Base-by-base conservation (phyloP, 306 rosid genomes). In the Trifolium repens region DNA sequence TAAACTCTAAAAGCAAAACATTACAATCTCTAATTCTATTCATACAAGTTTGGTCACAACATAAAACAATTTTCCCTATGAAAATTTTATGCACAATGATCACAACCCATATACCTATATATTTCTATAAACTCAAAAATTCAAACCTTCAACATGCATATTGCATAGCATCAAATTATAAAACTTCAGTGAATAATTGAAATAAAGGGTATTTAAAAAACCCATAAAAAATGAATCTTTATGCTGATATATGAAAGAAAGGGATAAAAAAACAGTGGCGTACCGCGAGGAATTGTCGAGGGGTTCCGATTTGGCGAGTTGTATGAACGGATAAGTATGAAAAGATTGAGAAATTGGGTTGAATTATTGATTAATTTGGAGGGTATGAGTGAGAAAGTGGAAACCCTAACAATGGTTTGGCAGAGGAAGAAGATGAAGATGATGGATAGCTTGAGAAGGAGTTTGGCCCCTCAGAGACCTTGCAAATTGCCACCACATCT, bases 401-500 rank as follows among this genome's bases (percentile, higher is more conserved):
- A 78, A 71, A 71, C 72, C 82, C 82, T 78, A 71, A 52, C 3
- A 15, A 34, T 4, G 62, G 9, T 68, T n/a, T 16, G 67, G 42
- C 7, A 35, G 40, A 34, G 7, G 52, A 57, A 34, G 69, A 77
- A 30, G 61, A 76, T 0, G 75, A 76, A 19, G 66, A 64, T 1
- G 67, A 57, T 68, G 34, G 53, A 77, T 27, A 32, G 69, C 52
- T 46, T 46, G 17, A 55, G 49, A 55, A 32, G 50, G 62, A 58
- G 53, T 17, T 34, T 43, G 80, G 43, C 44, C 10, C 12, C 69
- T 30, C 40, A 67, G 46, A 17, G 59, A 58, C 69, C 42, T 46
- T 66, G 16, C 16, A 57, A 76, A 40, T 16, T 43, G 19, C 60
- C 39, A 43, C 80, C 80, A 30, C 59, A 77, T 68, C 19, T 44